Evolutionary conservation across 495 filamentous ascomycete genomes (phyloP), one percentile per base, ranked within the genome.

Genomic region (Talaromyces trachyspermus): DNA sequence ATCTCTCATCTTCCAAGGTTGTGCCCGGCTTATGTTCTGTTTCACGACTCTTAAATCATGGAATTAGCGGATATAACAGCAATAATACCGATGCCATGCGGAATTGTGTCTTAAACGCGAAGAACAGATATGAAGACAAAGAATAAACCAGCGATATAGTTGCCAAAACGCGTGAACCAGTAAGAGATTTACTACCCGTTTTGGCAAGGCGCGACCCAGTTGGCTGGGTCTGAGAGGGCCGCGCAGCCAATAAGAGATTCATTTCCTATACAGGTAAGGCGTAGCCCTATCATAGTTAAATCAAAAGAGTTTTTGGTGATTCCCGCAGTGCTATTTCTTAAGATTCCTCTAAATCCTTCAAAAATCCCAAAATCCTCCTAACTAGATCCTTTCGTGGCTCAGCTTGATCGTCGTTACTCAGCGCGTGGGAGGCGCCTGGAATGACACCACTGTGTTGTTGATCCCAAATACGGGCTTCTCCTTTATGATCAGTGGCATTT

Each of bases 401-500:
- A 2, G 62, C 69, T 52, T 75, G 71, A 44, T 69, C 68, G 15
- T 61, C 56, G 44, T 73, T 67, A 54, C 67, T 70, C 51, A 73
- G 37, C 5, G 70, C 69, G 51, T 75, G 71, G 8, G 70, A 72
- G 0, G 71, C 71, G 46, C 54, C 54, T 2, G 70, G 71, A 38
- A 75, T 69, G 12, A 72, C 51, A 32, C 61, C 63, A 54, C 68
- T 73, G 2, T 55, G 49, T 36, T 59, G 49, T 3, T 48, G 27
- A 55, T 71, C 60, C 71, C 69, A 75, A 23, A 66, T 55, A 20
- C 52, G 24, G 1, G 10, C 14, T 4, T 33, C 23, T 4, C 55
- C 57, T 23, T 54, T 47, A 10, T 22, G 52, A 46, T 67, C 52
- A 29, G 58, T 54, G 65, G 85, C 86, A 81, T 46, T 56, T 67